Base-by-base conservation (phyloP, 164 flowering plant species). In the Akebia trifoliata region DNA sequence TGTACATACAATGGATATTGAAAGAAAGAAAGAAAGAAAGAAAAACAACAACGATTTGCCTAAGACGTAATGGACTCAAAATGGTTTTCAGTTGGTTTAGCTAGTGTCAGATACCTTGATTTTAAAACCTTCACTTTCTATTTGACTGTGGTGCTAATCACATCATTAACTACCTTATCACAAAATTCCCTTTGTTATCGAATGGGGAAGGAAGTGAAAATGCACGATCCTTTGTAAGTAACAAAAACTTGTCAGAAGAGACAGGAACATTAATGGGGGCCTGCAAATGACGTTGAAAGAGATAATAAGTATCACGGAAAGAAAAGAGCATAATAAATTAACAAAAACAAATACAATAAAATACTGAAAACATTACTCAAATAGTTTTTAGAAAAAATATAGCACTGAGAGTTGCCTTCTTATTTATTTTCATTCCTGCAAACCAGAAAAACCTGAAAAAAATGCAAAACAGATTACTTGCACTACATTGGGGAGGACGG, bases 121-220 rank as follows among this genome's bases (percentile, higher is more conserved):
- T 29, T 17, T 15, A 45, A 28, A 50, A 3, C 30, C 14, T 3
- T 25, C 26, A n/a, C n/a, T n/a, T n/a, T n/a, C n/a, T n/a, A n/a
- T n/a, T n/a, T n/a, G n/a, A n/a, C n/a, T n/a, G n/a, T n/a, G n/a
- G n/a, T n/a, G n/a, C n/a, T n/a, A n/a, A n/a, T n/a, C n/a, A n/a
- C n/a, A n/a, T n/a, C n/a, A n/a, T 10, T 32, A 53, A 54, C 30
- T 71, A 92, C 99, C 99, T 93, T 67, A 90, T 87, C 51, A 93
- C 93, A 74, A 84, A 93, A 69, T 93, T 93, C 43, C 97, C 99
- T 62, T 62, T 72, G 70, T 93, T 93, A 62, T 85, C 72, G 66
- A 90, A 90, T 10, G 99, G 99, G 61, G 71, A 63, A 62, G 99
- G 99, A 66, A 93, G 79, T 31, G 92, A 72, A 65, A 83, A 61